These are phyloP conservation scores for Teratosphaeria epicoccoides DNA, from an alignment of 2,329 filamentous ascomycete species.

Conservation along the genomic window DNA sequence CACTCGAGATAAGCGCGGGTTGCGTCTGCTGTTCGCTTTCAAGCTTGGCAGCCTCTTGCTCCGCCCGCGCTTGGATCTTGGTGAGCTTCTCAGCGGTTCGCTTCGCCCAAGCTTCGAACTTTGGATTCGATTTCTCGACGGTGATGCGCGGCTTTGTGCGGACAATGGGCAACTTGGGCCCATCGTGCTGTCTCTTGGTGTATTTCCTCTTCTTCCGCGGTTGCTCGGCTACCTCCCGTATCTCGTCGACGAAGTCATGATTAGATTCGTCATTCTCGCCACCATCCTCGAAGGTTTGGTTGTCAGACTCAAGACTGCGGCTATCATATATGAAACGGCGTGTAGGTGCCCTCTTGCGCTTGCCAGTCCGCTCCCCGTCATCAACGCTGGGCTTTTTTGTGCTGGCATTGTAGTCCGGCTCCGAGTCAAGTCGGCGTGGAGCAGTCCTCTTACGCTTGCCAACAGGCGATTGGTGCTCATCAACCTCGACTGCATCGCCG, in stretches of 20 bases:
- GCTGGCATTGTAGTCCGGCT: neutral
- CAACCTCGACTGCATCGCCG: neutral
- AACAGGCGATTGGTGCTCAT: neutral
- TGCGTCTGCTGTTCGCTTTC: neutral
- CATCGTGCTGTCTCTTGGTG: neutral
- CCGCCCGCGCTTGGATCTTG: neutral
- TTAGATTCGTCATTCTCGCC: neutral
- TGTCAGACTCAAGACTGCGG: neutral
- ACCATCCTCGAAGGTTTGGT: neutral
- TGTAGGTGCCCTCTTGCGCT: neutral
- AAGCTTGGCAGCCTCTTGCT: neutral
- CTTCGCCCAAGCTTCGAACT: slow-evolving; percentile 10
- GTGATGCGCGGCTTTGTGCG: slow-evolving; percentile 11
- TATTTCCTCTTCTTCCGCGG: neutral
- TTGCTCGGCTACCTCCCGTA: neutral
- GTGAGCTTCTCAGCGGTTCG: slow-evolving; percentile 7
- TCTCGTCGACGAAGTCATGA: neutral
- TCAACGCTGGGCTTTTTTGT: neutral
- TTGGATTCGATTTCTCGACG: slow-evolving; percentile 10
- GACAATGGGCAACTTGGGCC: slow-evolving; percentile 4
- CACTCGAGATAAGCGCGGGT: too few relatives aligned
- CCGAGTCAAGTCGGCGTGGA: neutral
- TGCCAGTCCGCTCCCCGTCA: neutral
- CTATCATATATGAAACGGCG: neutral
- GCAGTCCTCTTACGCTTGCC: neutral